A percentile compares a stretch with the other conserved stretches of the same genome.
These are phyloP conservation scores for Sclerotinia sclerotiorum DNA, from an alignment of 2,329 filamentous ascomycete genomes.

Conservation along the genomic window DNA sequence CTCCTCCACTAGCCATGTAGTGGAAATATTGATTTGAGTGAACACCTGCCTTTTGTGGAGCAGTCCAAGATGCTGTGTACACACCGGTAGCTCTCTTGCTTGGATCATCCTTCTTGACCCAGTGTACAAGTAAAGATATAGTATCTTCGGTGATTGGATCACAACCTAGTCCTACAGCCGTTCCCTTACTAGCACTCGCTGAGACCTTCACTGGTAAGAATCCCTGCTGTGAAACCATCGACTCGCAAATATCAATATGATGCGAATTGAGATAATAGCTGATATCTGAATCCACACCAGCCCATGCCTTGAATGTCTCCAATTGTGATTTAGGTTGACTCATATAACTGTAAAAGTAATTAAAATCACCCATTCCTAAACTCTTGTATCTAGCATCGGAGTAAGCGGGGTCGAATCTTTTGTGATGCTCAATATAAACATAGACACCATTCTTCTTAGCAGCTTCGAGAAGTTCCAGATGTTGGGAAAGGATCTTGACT, in stretches of 20 bases:
- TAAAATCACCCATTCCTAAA: conserved; percentile 82
- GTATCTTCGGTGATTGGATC: conserved; percentile 84
- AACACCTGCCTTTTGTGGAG: conserved; percentile 88
- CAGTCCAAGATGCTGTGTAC: conserved; percentile 93
- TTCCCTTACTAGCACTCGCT: conserved; percentile 74
- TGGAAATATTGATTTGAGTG: conserved; percentile 98
- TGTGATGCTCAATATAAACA: conserved; percentile 95
- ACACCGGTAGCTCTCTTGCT: conserved; percentile 78
- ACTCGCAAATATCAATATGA: conserved; percentile 90
- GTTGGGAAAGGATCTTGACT: conserved; percentile 78
- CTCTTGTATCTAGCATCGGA: conserved; percentile 80
- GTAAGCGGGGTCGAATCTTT: conserved; percentile 92
- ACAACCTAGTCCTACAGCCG: conserved; percentile 77
- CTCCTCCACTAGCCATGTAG: conserved; percentile 80
- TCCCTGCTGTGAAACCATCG: conserved; percentile 73
- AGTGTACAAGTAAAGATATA: conserved; percentile 86
- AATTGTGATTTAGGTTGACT: conserved; percentile 37
- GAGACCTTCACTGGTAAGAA: conserved; percentile 78
- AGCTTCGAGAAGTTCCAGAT: conserved; percentile 71
- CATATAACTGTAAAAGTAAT: conserved; percentile 91
- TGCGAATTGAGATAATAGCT: conserved; percentile 96
- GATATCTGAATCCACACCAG: conserved; percentile 87
- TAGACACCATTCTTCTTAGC: conserved; percentile 76
- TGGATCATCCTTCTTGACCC: conserved; percentile 70
- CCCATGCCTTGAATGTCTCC: conserved; percentile 46